Conservation (phyloP, 495 filamentous ascomycete genomes). For the Penicillium alfredii region DNA sequence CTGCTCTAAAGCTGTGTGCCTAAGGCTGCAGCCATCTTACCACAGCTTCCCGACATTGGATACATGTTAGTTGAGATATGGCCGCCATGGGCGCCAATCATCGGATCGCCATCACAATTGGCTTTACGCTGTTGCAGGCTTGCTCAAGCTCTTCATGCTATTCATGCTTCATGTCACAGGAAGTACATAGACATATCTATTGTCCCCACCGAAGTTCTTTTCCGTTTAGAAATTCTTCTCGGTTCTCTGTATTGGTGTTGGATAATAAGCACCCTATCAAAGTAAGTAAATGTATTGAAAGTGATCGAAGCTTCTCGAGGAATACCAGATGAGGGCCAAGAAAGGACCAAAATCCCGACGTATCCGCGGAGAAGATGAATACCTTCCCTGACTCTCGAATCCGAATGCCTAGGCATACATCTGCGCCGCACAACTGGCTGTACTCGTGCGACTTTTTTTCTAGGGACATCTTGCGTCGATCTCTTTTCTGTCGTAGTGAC, state of each 20-base stretch:
- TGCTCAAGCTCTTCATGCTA: too few relatives aligned
- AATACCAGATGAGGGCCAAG: constrained; percentile 2
- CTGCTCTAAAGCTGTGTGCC: too few relatives aligned
- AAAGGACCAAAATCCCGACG: too few relatives aligned
- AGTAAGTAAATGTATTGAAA: not conserved
- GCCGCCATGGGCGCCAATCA: not conserved
- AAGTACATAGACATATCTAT: constrained; percentile 1
- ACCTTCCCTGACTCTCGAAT: constrained; percentile 3
- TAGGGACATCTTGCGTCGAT: constrained; percentile 7
- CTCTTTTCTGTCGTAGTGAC: not conserved
- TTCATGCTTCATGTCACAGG: too few relatives aligned
- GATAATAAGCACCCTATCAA: constrained; percentile 6
- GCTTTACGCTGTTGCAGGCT: too few relatives aligned
- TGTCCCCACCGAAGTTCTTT: constrained; percentile 1
- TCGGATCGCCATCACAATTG: constrained; percentile 1
- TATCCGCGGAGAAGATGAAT: constrained; percentile 3
- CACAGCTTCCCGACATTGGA: not conserved
- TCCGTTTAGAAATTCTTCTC: constrained; percentile 4
- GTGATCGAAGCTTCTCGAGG: not conserved
- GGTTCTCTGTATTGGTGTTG: constrained; percentile 4
- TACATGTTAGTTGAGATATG: too few relatives aligned
- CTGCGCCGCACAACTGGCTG: constrained; percentile 1
- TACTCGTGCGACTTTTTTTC: constrained; percentile 2
- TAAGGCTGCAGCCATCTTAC: not conserved
- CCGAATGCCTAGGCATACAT: too few relatives aligned